These are phyloP conservation scores for Coprinellus micaceus DNA, from an alignment of 768 basidiomycete genomes.

Conservation along the genomic window DNA sequence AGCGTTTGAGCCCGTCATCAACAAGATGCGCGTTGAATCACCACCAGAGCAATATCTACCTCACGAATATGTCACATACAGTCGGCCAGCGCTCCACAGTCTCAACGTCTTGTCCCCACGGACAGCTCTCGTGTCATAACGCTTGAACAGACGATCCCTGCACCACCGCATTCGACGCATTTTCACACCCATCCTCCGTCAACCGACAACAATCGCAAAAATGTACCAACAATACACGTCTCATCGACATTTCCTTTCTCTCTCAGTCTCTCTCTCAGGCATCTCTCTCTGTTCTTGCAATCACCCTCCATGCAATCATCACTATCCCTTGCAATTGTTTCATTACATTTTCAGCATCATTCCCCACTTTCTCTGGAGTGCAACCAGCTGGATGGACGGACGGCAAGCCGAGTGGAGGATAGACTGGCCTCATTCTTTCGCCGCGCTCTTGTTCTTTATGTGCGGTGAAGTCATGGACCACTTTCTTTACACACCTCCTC, in stretches of 20 bases:
- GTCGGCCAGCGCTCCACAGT: conserved; percentile 74
- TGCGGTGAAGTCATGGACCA: background rate
- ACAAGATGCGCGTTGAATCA: conserved; percentile 64
- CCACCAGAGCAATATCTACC: conserved; percentile 75
- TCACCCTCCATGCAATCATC: conserved; percentile 64
- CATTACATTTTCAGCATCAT: conserved; percentile 37
- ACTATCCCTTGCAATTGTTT: conserved; percentile 64
- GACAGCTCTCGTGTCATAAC: conserved; percentile 58
- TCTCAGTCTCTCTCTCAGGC: conserved; percentile 34
- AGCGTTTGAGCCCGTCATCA: conserved; percentile 68
- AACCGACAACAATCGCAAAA: conserved; percentile 62
- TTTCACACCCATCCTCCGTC: conserved; percentile 42
- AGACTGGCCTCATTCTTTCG: conserved; percentile 25
- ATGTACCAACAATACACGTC: conserved; percentile 80
- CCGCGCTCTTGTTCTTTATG: conserved; percentile 13
- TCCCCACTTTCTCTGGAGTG: conserved; percentile 35
- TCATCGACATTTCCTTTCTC: conserved; percentile 45
- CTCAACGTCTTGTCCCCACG: conserved; percentile 69
- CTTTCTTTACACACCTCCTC: conserved; percentile 8
- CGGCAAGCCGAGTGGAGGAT: conserved; percentile 23
- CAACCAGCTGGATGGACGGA: conserved; percentile 44
- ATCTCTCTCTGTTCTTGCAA: conserved; percentile 58
- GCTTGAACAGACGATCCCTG: conserved; percentile 25
- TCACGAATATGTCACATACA: conserved; percentile 76
- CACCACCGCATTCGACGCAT: conserved; percentile 34